Evolutionary conservation across 257 asterid species (phyloP), one percentile per base, ranked within the genome.

Genomic region (Marsdenia floribunda): DNA sequence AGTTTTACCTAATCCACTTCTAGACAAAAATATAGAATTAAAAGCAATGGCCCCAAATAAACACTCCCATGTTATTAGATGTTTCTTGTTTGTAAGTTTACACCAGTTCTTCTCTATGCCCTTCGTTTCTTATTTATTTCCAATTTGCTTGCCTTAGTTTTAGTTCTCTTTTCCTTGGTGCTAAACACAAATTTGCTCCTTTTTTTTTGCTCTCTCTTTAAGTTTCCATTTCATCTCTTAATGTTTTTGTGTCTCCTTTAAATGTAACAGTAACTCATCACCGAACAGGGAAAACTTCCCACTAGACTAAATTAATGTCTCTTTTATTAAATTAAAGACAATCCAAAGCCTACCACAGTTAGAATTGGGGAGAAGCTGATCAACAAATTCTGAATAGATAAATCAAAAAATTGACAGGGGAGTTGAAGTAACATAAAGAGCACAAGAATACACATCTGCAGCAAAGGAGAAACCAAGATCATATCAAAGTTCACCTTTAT

Each of bases 401-500:
- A 26, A 15, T 59, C 37, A 2, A 61, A 61, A 12, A 6, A 26
- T 61, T 29, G 6, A 16, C 42, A 3, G 22, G 18, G 16, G 68
- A 33, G 35, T 14, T 53, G 9, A n/a, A 35, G 13, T 64, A 64
- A 64, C 35, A 14, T 65, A 65, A 2, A 14, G 29, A 37, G 50
- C 50, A 37, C 16, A 65, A 65, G 5, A 3, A 33, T 63, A 15
- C 22, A 15, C 11, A 37, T 19, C 14, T 16, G 26, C 10, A 65
- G 37, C 38, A 37, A 2, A 65, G 16, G 21, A 65, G 19, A 18
- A 21, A 61, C 40, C 33, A n/a, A 37, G 9, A 50, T 42, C 21
- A 6, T 47, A n/a, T 26, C 24, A 58, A 12, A 50, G 47, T 76
- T 80, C 68, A 93, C 98, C 97, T 91, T 93, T 83, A 93, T 90